These are phyloP conservation scores for Arbutus unedo DNA, from an alignment of 148 eudicot species.

Conservation along the genomic window DNA sequence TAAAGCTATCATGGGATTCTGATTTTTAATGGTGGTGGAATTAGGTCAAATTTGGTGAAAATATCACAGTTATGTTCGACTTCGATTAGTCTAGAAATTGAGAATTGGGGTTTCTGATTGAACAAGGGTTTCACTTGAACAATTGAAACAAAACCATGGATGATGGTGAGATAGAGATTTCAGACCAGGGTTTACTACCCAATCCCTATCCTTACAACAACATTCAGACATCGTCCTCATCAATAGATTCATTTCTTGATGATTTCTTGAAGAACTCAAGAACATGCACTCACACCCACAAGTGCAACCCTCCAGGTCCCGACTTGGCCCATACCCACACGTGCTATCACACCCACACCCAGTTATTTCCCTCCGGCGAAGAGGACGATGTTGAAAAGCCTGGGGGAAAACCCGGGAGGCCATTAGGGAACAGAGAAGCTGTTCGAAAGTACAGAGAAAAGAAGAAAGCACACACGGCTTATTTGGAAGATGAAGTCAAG, in stretches of 20 bases:
- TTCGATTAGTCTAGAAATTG: background rate
- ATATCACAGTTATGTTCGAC: background rate
- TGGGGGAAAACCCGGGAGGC: slow-evolving; percentile 25
- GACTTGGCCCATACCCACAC: slow-evolving; percentile 56
- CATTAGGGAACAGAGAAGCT: slow-evolving; percentile 63
- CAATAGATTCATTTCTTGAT: slow-evolving; percentile 40
- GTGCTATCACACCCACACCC: slow-evolving; percentile 63
- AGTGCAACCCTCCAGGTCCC: slow-evolving; percentile 65
- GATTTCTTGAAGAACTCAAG: slow-evolving; percentile 40
- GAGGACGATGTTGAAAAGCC: slow-evolving; percentile 20
- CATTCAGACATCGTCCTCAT: slow-evolving; percentile 20
- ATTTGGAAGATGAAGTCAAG: slow-evolving; percentile 61
- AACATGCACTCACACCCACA: slow-evolving; percentile 66
- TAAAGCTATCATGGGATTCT: background rate
- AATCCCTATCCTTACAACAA: slow-evolving; percentile 30
- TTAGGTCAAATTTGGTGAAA: background rate
- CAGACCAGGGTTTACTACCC: slow-evolving; percentile 27
- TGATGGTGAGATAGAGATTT: slow-evolving; percentile 48
- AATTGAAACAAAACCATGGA: slow-evolving; percentile 26
- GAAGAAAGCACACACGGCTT: slow-evolving; percentile 63
- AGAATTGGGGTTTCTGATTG: background rate
- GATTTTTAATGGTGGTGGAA: background rate
- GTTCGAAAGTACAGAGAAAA: slow-evolving; percentile 72
- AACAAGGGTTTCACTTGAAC: background rate
- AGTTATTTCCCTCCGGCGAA: slow-evolving; percentile 30